phyloP scores from a whole-genome alignment of 2,329 filamentous ascomycete species.

The Pseudogymnoascus sp. region DNA sequence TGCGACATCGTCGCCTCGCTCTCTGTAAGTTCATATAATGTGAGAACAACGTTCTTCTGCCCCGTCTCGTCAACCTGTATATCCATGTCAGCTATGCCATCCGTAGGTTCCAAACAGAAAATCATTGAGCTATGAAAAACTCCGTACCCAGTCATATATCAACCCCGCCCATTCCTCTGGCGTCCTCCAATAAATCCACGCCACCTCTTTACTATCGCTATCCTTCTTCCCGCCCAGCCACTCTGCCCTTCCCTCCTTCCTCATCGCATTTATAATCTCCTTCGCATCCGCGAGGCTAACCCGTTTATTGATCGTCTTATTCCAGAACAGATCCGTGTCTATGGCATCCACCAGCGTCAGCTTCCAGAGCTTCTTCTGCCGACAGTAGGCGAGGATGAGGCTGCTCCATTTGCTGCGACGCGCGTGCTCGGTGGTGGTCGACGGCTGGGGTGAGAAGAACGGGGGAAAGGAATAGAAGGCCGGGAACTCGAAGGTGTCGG shows the following conservation, averaged over 20 bases:
- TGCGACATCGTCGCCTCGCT: slow-evolving; percentile 72
- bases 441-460: slow-evolving; percentile 79
- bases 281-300: slow-evolving; percentile 46
- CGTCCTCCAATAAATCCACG: slow-evolving; percentile 78
- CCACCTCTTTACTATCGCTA: slow-evolving; percentile 43
- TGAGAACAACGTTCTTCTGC: slow-evolving; percentile 83
- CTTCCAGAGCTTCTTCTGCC: slow-evolving; percentile 64
- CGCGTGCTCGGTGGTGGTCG: slow-evolving; percentile 64
- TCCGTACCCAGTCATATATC: slow-evolving; percentile 63
- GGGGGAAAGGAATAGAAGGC: slow-evolving; percentile 70
- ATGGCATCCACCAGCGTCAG: slow-evolving; percentile 61
- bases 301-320: slow-evolving; percentile 47
- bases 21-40: slow-evolving; percentile 83
- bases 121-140: neutral
- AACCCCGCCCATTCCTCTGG: slow-evolving; percentile 84
- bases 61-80: slow-evolving; percentile 67
- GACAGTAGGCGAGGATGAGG: slow-evolving; percentile 78
- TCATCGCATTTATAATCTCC: slow-evolving; percentile 55
- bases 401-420: slow-evolving; percentile 82
- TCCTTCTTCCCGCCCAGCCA: slow-evolving; percentile 46
- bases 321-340: slow-evolving; percentile 53
- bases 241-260: slow-evolving; percentile 57
- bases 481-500: slow-evolving; percentile 47
- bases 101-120: neutral
- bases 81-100: neutral